Conservation (phyloP, 257 asterid genomes). For the Primulina tabacum region DNA sequence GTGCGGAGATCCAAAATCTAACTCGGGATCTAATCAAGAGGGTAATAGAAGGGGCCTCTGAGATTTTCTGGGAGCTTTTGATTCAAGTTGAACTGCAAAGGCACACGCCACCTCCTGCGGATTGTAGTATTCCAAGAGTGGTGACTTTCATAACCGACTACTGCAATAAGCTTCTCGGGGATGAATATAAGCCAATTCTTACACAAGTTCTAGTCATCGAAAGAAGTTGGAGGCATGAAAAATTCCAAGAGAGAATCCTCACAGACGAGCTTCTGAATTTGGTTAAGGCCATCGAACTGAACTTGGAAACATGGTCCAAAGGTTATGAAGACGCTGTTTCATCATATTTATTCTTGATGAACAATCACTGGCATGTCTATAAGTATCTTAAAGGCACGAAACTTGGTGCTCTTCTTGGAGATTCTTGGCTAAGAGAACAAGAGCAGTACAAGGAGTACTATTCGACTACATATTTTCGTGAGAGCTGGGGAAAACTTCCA, state of each 20-base stretch:
- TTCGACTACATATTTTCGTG: conserved; percentile 42
- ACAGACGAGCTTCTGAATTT: conserved; percentile 54
- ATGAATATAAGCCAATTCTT: conserved; percentile 66
- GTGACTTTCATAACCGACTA: conserved; percentile 73
- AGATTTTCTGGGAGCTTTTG: conserved; percentile 87
- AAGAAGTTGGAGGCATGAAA: conserved; percentile 81
- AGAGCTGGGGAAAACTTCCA: conserved; percentile 91
- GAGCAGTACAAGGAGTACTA: conserved; percentile 56
- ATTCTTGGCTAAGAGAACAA: conserved; percentile 60
- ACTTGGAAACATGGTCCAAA: conserved; percentile 80
- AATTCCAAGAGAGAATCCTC: conserved; percentile 65
- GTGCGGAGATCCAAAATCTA: conserved; percentile 73
- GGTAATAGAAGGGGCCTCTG: conserved; percentile 75
- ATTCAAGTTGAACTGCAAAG: conserved; percentile 88
- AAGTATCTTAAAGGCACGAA: conserved; percentile 65
- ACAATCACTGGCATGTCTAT: conserved; percentile 77
- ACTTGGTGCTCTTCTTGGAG: conserved; percentile 66
- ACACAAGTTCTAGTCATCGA: conserved; percentile 79
- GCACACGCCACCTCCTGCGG: conserved; percentile 71
- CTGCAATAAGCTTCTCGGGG: conserved; percentile 84
- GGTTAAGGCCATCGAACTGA: conserved; percentile 59
- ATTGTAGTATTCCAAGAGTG: conserved; percentile 77
- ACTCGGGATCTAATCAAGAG: conserved; percentile 80
- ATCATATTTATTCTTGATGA: conserved; percentile 68
- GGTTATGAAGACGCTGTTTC: conserved; percentile 50